Percentiles rank a stretch among this genome's conserved stretches.
Conservation (phyloP, 2,329 filamentous ascomycete genomes). For the Fusarium vanettenii region DNA sequence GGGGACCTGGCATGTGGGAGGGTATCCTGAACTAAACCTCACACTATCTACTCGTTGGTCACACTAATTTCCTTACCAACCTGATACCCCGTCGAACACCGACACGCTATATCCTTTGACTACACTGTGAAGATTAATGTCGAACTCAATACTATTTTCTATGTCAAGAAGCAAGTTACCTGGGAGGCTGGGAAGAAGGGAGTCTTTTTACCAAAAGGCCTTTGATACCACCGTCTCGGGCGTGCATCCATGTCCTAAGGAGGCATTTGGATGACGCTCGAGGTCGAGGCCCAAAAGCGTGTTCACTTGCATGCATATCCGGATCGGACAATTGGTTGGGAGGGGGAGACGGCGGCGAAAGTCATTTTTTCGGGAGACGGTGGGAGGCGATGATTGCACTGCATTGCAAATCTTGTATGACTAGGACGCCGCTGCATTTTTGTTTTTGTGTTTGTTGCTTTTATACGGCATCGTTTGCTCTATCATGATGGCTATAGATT, state of each 20-base stretch:
- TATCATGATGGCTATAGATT: conserved; percentile 10
- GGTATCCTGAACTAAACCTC: conserved; percentile 66
- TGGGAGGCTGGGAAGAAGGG: conserved; percentile 44
- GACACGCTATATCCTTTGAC: conserved; percentile 33
- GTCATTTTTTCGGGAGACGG: conserved; percentile 38
- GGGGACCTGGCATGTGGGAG: conserved; percentile 74
- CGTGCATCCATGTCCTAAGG: conserved; percentile 47
- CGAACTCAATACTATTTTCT: conserved; percentile 42
- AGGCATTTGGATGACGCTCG: conserved; percentile 47
- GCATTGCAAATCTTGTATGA: conserved; percentile 46
- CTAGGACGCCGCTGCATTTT: conserved; percentile 43
- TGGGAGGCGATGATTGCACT: conserved; percentile 25
- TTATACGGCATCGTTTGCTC: conserved; percentile 29
- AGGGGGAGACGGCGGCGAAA: conserved; percentile 42
- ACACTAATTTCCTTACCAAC: conserved; percentile 34
- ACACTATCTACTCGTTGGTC: conserved; percentile 25
- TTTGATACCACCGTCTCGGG: conserved; percentile 46
- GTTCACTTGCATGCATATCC: conserved; percentile 56
- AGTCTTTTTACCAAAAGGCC: conserved; percentile 45
- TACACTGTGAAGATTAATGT: conserved; percentile 42
- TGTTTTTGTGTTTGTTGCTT: conserved; percentile 30
- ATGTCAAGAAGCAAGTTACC: conserved; percentile 41
- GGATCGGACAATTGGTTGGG: conserved; percentile 48
- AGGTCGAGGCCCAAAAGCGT: conserved; percentile 54
- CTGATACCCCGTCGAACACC: conserved; percentile 32